These are phyloP conservation scores for Aspergillus funiculosus DNA, from an alignment of 495 filamentous ascomycete genomes.

Conservation along the genomic window DNA sequence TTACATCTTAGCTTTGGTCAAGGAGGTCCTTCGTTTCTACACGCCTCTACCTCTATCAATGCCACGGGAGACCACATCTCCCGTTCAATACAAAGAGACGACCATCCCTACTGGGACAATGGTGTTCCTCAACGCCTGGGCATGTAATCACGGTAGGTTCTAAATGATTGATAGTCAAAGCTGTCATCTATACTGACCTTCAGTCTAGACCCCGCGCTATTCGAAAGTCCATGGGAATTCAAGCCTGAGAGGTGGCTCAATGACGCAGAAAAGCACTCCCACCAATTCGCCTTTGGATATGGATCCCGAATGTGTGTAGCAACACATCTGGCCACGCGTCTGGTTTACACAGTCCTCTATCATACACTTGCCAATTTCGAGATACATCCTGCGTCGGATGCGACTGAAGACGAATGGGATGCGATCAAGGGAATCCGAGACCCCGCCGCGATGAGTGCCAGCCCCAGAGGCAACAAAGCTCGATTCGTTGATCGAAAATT, in stretches of 20 bases:
- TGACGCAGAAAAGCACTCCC: not conserved
- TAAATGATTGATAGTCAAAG: not conserved
- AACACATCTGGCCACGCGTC: not conserved
- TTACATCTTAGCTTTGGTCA: conserved; percentile 44
- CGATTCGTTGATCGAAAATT: not conserved
- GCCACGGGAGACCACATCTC: conserved; percentile 43
- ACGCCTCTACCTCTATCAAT: conserved; percentile 49
- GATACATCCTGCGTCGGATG: not conserved
- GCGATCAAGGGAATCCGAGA: not conserved
- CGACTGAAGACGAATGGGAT: not conserved
- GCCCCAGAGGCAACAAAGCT: not conserved
- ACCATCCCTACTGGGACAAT: conserved; percentile 34
- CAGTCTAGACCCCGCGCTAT: not conserved
- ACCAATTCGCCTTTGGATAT: conserved; percentile 3
- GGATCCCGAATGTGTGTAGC: conserved; percentile 8
- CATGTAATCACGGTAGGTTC: conserved; percentile 4
- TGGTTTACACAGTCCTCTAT: not conserved
- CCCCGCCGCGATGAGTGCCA: not conserved
- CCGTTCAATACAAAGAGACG: conserved; percentile 47
- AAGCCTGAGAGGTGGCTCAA: conserved; percentile 4
- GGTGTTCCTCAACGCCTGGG: conserved; percentile 6
- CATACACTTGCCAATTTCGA: not conserved
- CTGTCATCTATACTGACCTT: not conserved
- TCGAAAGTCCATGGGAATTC: not conserved
- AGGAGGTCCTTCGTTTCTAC: conserved; percentile 49